phyloP scores from a whole-genome alignment of 208 protist species.

The Polymyxa betae region DNA sequence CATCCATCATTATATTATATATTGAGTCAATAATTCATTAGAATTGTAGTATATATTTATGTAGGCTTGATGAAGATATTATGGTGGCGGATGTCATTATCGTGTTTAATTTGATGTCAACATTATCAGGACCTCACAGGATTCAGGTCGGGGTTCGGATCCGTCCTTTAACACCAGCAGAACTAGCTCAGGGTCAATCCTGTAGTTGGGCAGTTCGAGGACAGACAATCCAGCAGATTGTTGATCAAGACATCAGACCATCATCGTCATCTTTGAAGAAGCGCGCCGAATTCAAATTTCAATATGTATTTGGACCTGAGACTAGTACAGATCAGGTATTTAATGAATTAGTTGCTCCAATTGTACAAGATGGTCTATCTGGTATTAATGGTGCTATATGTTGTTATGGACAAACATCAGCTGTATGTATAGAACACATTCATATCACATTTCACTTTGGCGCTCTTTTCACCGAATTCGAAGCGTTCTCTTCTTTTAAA shows the following conservation, averaged over 20 bases:
- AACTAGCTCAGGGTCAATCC: not conserved
- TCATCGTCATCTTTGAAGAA: not conserved
- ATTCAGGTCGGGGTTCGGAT: not conserved
- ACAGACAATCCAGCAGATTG: not conserved
- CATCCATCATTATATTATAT: not conserved
- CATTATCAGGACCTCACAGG: not conserved
- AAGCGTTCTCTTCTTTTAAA: too few species aligned
- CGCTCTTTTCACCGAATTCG: too few species aligned
- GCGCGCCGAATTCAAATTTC: not conserved
- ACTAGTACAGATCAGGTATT: not conserved
- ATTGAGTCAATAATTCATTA: not conserved
- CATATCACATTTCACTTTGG: too few species aligned
- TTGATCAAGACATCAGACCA: not conserved
- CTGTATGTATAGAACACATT: too few species aligned
- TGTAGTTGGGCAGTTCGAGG: not conserved
- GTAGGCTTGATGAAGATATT: not conserved
- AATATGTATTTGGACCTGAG: conserved; percentile 28
- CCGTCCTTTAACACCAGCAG: not conserved
- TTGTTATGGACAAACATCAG: conserved; percentile 33
- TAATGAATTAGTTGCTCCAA: conserved; percentile 14
- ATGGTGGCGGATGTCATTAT: not conserved
- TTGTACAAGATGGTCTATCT: not conserved
- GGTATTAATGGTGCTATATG: conserved; percentile 35
- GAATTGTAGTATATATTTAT: not conserved
- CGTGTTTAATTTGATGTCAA: not conserved